Base-by-base conservation (phyloP, 768 basidiomycete species). In the Serendipita sp. region DNA sequence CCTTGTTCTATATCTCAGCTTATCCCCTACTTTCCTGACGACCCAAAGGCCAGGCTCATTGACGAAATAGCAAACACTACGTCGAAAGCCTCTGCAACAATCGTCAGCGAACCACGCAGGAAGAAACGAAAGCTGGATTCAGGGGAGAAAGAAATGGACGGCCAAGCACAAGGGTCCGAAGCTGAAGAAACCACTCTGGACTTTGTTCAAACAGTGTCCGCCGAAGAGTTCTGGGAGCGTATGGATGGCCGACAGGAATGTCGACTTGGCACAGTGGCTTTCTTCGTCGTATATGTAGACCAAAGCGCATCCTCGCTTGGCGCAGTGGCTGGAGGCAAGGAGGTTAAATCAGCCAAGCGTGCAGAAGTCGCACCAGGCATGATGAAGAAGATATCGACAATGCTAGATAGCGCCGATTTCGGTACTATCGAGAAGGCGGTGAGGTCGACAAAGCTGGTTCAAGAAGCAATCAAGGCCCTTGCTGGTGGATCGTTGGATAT, bases 171-270 rank as follows among this genome's bases (percentile, higher is more conserved):
- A 65, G 34, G 37, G 65, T 54, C 7, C 65, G 67, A 37, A 65
- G 65, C 24, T 66, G 44, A 48, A 45, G 45, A 51, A 48, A 62
- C 60, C 60, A 16, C 15, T 11, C 11, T 60, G 30, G 56, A 60
- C 56, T 83, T 85, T 70, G 76, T 90, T 63, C 76, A 72, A 15
- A 80, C 76, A 67, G 86, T 90, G 58, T 74, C 76, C 0, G 70
- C 81, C 45, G 86, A 86, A 45, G 94, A 96, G 71, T 99, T 94
- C 74, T 99, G 95, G 94, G 93, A 96, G 74, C 82, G 92, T 15
- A 93, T 99, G 88, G 91, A 86, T 45, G 95, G 89, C 74, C 81
- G 96, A 32, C 95, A 97, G 72, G 96, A 99, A 74, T 97, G 95
- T 71, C 81, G 88, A 51, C 81, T 86, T 41, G 93, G 94, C 1